Conservation (phyloP, 352 stramenopile genomes). For the Phytophthora multivora region DNA sequence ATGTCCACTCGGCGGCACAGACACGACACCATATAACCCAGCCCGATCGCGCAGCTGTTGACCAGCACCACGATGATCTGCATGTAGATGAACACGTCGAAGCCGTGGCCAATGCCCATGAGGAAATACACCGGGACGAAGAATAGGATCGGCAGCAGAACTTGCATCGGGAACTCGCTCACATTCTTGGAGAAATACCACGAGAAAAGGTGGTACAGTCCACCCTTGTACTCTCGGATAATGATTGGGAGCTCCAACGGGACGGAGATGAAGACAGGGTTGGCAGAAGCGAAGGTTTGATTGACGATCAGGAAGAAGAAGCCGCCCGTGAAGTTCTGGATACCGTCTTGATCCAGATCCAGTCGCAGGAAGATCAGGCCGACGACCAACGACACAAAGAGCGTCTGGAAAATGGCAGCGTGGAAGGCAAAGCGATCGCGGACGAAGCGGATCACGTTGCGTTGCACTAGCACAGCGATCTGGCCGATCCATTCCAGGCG, state of each 20-base stretch:
- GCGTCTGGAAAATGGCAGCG: constrained; percentile 27
- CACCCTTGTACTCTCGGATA: constrained; percentile 40
- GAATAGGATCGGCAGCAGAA: constrained; percentile 45
- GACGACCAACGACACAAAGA: constrained; percentile 43
- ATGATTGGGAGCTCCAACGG: constrained; percentile 56
- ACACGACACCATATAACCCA: constrained; percentile 52
- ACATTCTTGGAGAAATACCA: constrained; percentile 62
- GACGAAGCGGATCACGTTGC: constrained; percentile 41
- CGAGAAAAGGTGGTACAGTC: constrained; percentile 38
- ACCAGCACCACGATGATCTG: constrained; percentile 47
- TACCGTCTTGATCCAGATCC: constrained; percentile 34
- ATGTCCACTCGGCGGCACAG: constrained; percentile 34
- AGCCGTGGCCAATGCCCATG: constrained; percentile 45
- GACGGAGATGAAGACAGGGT: constrained; percentile 41
- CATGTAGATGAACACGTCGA: constrained; percentile 36
- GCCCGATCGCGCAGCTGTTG: constrained; percentile 35
- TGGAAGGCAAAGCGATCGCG: constrained; percentile 42
- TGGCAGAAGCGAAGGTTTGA: constrained; percentile 37
- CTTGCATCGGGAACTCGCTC: constrained; percentile 49
- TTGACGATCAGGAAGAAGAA: constrained; percentile 58
- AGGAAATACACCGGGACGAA: constrained; percentile 47
- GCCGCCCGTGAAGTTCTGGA: constrained; percentile 48
- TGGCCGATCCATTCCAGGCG: constrained; percentile 28
- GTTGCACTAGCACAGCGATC: constrained; percentile 37
- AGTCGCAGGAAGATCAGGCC: constrained; percentile 56